Base-by-base conservation (phyloP, 805 yeast genomes). In the Wickerhamomyces bisporus region DNA sequence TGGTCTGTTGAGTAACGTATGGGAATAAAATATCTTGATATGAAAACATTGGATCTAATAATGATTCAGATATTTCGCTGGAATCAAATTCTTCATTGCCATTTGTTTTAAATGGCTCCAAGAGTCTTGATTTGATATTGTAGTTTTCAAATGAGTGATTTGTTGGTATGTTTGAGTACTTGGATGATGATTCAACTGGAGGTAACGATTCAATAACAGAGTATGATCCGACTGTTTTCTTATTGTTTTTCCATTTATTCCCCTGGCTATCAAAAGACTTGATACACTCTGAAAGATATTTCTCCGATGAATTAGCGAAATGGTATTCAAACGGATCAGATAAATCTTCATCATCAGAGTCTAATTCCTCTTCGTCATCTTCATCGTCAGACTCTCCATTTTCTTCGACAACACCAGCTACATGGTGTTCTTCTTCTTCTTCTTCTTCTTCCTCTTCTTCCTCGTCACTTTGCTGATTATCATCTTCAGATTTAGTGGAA, bases 311-410 rank as follows among this genome's bases (percentile, higher is more conserved):
- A 16, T 66, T 61, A 34, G 79, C 81, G 59, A 83, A 89, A 57
- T 89, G 98, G 11, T 62, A 53, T 43, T 84, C 85, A 49, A 85
- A 88, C 0, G 95, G 86, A 61, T 91, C 96, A 7, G 60, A 55
- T 10, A 63, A 70, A 33, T 61, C 65, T 26, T 68, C 68, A 16
- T 57, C 63, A 21, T 57, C 62, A 9, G 17, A 52, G 13, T 26
- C 32, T 45, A 52, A 41, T 53, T 67, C 52, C 40, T 55, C 40
- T 45, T 61, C 44, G 50, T 49, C 48, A 35, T 57, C 58, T 28
- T 49, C 51, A 32, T 53, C 49, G 15, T 46, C 47, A 3, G 30
- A 57, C 1, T 30, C 57, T 5, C 39, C 47, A 3, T 46, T 52
- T 8, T 45, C 56, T 5, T 39, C 57, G 5, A 41, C 49, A 15